A percentile compares a stretch with the other conserved stretches of the same genome.
These are phyloP conservation scores for Sinapis alba DNA, from an alignment of 441 rosid genomes.

Conservation along the genomic window DNA sequence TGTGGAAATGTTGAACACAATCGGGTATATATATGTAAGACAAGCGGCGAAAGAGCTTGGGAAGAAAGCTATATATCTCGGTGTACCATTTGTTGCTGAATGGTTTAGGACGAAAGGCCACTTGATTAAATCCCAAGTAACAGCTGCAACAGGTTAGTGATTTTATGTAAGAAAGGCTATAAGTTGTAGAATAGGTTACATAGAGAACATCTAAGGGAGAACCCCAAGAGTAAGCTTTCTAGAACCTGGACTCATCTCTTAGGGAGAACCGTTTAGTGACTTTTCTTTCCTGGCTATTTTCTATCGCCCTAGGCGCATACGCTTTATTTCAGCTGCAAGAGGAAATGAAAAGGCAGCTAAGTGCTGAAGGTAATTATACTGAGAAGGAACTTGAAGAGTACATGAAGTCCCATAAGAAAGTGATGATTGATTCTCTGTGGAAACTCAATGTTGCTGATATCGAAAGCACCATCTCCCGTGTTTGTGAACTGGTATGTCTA, in stretches of 20 bases:
- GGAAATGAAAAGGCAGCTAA: conserved; percentile 96
- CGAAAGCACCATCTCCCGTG: conserved; percentile 88
- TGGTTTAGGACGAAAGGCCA: conserved; percentile 99
- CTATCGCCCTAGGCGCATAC: conserved; percentile 71
- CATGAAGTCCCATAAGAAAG: conserved; percentile 84
- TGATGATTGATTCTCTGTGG: conserved; percentile 96
- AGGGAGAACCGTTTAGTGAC: not conserved
- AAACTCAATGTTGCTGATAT: conserved; percentile 98
- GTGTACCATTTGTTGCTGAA: conserved; percentile 93
- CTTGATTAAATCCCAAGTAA: conserved; percentile 94
- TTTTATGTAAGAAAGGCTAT: not conserved
- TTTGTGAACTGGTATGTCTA: conserved; percentile 84
- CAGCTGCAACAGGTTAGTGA: conserved; percentile 94
- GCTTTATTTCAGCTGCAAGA: conserved; percentile 96
- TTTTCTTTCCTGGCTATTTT: conserved; percentile 2
- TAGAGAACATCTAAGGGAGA: not conserved
- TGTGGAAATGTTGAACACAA: conserved; percentile 92
- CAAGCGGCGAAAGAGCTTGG: conserved; percentile 99
- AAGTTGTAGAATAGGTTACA: not conserved
- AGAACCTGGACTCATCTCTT: conserved; percentile 18
- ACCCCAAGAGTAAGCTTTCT: conserved; percentile 3
- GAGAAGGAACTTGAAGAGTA: conserved; percentile 93
- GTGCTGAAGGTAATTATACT: conserved; percentile 79
- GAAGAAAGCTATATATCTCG: conserved; percentile 83
- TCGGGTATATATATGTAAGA: conserved; percentile 88